phyloP scores from a whole-genome alignment of 352 stramenopile genomes.

The Phytopythium montanum region DNA sequence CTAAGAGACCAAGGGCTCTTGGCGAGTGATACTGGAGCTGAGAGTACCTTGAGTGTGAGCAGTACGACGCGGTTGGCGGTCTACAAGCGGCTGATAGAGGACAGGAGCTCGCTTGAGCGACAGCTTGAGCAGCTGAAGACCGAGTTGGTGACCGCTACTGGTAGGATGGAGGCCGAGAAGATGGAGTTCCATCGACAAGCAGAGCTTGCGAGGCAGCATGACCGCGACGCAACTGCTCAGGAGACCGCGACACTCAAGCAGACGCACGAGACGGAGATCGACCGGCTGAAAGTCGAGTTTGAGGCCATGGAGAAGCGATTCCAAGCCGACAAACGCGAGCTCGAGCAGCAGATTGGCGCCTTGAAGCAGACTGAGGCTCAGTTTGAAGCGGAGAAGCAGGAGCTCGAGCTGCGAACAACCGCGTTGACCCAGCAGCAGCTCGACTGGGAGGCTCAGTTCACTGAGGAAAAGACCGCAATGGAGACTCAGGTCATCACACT shows the following conservation, averaged over 20 bases:
- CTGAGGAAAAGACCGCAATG: neutral
- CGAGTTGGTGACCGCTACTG: constrained; percentile 9
- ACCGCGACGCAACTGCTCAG: neutral
- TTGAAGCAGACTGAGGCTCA: neutral
- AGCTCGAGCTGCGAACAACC: neutral
- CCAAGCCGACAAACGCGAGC: neutral
- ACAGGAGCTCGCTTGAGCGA: constrained; percentile 6
- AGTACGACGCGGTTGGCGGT: constrained; percentile 17
- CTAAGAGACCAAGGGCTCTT: constrained; percentile 19
- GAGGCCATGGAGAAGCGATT: neutral
- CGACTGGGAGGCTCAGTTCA: neutral
- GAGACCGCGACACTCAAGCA: neutral
- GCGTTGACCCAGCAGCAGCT: neutral
- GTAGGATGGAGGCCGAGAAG: neutral
- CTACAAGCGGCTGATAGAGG: constrained; percentile 15
- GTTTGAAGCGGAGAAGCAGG: neutral
- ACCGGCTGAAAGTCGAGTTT: neutral
- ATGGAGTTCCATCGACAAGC: neutral
- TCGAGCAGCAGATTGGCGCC: neutral
- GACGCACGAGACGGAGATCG: neutral
- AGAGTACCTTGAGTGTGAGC: constrained; percentile 3
- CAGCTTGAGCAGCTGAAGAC: constrained; percentile 13
- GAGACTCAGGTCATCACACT: neutral
- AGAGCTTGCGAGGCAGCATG: neutral
- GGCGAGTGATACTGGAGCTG: neutral